Evolutionary conservation across 129 eudicot genomes (phyloP).

Genomic region (Flaveria trinervia): DNA sequence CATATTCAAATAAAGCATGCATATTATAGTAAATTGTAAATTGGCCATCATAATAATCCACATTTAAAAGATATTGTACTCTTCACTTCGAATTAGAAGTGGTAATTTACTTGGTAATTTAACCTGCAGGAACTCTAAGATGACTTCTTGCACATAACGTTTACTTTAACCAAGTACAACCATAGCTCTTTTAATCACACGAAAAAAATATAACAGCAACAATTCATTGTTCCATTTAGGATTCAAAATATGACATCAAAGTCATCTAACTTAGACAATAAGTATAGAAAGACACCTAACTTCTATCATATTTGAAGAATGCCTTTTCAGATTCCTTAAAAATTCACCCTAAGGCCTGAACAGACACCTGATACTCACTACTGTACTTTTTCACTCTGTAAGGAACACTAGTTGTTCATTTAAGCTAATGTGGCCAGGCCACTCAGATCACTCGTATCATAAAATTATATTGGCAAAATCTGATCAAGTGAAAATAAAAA

Average conservation of each 20-base stretch:
- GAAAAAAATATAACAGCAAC: not conserved
- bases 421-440: slow-evolving; percentile 3
- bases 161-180: slow-evolving; percentile 8
- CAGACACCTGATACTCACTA: slow-evolving; percentile 5
- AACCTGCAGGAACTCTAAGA: slow-evolving; percentile 5
- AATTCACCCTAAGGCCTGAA: not conserved
- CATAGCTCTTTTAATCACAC: slow-evolving; percentile 3
- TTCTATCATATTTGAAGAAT: not conserved
- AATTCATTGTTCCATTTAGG: not conserved
- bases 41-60: slow-evolving; percentile 17
- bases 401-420: slow-evolving; percentile 3
- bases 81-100: not conserved
- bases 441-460: not conserved
- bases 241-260: slow-evolving; percentile 12
- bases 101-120: slow-evolving; percentile 8
- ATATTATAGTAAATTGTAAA: not conserved
- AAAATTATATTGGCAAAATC: slow-evolving; percentile 12
- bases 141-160: not conserved
- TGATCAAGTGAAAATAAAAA: slow-evolving; percentile 22
- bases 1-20: not conserved
- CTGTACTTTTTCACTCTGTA: not conserved
- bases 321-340: not conserved
- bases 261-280: slow-evolving; percentile 1
- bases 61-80: not conserved
- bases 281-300: slow-evolving; percentile 6